Evolutionary conservation across 2,329 filamentous ascomycete species (phyloP), one percentile per base, ranked within the genome.

Genomic region (Macroventuria anomochaeta): DNA sequence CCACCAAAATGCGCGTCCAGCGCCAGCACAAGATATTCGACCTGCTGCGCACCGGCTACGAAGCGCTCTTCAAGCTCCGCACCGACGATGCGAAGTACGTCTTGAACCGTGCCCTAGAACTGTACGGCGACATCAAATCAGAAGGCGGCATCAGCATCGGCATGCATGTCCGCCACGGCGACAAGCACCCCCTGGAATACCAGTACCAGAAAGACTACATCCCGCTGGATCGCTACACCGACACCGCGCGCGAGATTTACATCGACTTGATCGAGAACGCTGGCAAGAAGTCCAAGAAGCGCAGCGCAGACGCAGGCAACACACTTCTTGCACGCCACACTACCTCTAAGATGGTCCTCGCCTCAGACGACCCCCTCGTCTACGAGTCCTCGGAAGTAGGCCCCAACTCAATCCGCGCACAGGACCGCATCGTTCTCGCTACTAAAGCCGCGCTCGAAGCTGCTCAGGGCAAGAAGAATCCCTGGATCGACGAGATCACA

Each of bases 311-410:
- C 21, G 41, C 60, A n/a, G 43, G 52, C 18, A 46, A 51, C 25
- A 18, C 57, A 6, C 59, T 70, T 28, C 46, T 57, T 32, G 44
- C 64, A 1, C 64, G 68, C 32, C 69, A 73, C 55, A 69, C 62
- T 5, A 49, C 71, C 31, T 64, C 77, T 50, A 74, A 70, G 20
- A 73, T 90, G 32, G 72, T 96, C 1, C 70, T 96, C 21, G 90
- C 91, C 5, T 93, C 90, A 0, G 91, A 96, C 69, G 91, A 96
- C 67, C 90, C 91, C 0, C 84, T 86, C 48, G 85, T 95, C 20
- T 88, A 90, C 67, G 80, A 84, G 18, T 79, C 85, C 10, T 77
- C 83, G 1, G 89, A 92, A 64, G 82, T 93, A 52, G 79, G 83
- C 13, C 68, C 67, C 26, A 65, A 73, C 55, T 63, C 69, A 17